Percentiles rank a stretch among this genome's conserved stretches.
These are phyloP conservation scores for Verbascum thapsus DNA, from an alignment of 257 asterid genomes.

Conservation along the genomic window DNA sequence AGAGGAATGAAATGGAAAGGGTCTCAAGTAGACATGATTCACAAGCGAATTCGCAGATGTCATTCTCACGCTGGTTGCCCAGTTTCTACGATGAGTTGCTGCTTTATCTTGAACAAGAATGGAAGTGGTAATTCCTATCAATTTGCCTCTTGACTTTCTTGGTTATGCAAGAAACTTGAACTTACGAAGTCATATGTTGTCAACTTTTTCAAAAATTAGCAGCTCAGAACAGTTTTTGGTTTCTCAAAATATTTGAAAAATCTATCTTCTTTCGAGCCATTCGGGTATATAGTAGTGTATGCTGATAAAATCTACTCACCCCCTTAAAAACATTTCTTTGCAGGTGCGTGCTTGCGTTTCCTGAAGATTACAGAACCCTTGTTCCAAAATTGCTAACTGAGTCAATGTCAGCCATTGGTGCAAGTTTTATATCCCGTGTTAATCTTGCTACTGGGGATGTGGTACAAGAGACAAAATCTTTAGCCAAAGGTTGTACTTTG, in stretches of 20 bases:
- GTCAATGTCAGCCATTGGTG: conserved; percentile 65
- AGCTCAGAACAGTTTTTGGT: background rate
- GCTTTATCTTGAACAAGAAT: conserved; percentile 97
- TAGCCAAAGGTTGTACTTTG: conserved; percentile 70
- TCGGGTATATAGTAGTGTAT: background rate
- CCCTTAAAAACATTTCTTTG: conserved; percentile 25
- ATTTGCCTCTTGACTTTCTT: background rate
- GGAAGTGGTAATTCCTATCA: conserved; percentile 76
- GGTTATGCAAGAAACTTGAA: conserved; percentile 3
- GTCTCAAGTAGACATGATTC: conserved; percentile 45
- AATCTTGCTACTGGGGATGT: conserved; percentile 91
- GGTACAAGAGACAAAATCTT: conserved; percentile 89
- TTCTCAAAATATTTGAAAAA: background rate
- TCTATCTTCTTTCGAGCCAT: conserved; percentile 13
- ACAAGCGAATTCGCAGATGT: conserved; percentile 45
- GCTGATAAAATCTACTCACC: conserved; percentile 21
- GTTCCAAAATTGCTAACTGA: conserved; percentile 86
- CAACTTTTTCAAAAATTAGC: too few species aligned
- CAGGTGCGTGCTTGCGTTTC: conserved; percentile 96
- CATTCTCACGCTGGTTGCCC: conserved; percentile 88
- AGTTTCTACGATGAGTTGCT: conserved; percentile 91
- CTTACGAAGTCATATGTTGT: conserved; percentile 6
- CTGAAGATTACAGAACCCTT: conserved; percentile 82
- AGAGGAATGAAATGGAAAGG: conserved; percentile 63
- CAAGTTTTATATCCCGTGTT: conserved; percentile 79